Evolutionary conservation across 352 stramenopile genomes (phyloP).

Genomic region (Globisporangium middletonii): DNA sequence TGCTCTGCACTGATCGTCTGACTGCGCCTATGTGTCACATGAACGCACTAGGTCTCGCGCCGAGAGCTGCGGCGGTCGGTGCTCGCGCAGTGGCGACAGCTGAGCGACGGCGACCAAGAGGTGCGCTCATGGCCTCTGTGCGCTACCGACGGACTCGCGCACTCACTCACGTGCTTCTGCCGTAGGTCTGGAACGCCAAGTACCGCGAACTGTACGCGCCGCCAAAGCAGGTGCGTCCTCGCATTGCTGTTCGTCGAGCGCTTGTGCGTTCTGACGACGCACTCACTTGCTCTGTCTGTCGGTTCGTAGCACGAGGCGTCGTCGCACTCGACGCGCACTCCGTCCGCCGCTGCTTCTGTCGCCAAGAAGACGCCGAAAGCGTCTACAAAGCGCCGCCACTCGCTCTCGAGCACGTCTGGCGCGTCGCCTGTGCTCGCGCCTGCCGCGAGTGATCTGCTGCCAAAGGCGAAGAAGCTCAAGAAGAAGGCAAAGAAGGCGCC

Average conservation of each 20-base stretch:
- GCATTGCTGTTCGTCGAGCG: too few relatives aligned
- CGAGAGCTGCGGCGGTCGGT: constrained; percentile 19
- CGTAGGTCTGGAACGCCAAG: constrained; percentile 13
- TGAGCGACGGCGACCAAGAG: constrained; percentile 25
- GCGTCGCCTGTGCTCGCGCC: background rate
- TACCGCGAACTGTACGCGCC: constrained; percentile 1
- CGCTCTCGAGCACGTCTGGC: background rate
- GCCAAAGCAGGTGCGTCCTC: background rate
- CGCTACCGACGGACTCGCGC: background rate
- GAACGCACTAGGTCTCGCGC: background rate
- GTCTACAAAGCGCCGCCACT: background rate
- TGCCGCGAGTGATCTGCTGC: background rate
- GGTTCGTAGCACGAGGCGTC: too few relatives aligned
- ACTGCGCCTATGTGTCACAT: background rate
- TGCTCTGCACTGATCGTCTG: background rate
- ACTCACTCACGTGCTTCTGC: background rate
- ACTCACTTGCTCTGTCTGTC: too few relatives aligned
- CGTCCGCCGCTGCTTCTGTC: background rate
- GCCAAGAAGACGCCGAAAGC: constrained; percentile 6
- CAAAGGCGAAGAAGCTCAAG: background rate
- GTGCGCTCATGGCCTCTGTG: constrained; percentile 13
- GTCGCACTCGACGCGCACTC: too few relatives aligned
- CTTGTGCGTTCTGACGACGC: too few relatives aligned
- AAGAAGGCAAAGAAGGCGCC: background rate
- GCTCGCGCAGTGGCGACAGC: constrained; percentile 19